Evolutionary conservation across 108 stramenopile species (phyloP).

Genomic region (Cyclotella cryptica): DNA sequence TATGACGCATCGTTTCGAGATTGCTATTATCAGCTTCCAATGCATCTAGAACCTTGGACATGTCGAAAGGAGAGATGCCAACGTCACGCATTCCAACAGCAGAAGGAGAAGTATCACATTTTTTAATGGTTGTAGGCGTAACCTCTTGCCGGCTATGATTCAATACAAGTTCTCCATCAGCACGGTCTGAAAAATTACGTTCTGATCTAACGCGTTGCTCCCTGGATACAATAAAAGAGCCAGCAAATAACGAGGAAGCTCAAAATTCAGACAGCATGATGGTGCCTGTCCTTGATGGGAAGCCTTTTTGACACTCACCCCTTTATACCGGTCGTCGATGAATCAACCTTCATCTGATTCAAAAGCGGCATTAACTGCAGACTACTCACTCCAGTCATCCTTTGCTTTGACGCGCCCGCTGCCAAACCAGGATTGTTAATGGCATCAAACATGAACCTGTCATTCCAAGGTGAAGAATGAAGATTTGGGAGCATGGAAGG

Average conservation of each 20-base stretch:
- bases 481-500: not conserved
- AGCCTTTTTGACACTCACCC: too few species aligned
- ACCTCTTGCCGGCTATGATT: slow-evolving; percentile 2
- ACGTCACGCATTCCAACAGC: not conserved
- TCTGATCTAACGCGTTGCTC: too few species aligned
- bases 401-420: too few species aligned
- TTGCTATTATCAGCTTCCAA: slow-evolving; percentile 1
- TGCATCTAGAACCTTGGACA: not conserved
- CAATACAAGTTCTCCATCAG: slow-evolving; percentile 8
- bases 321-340: too few species aligned
- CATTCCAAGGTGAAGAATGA: slow-evolving; percentile 14
- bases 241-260: too few species aligned
- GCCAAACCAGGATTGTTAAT: not conserved
- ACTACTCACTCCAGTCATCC: too few species aligned
- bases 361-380: too few species aligned
- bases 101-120: not conserved
- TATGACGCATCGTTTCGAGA: not conserved
- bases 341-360: too few species aligned
- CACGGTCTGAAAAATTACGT: slow-evolving; percentile 5
- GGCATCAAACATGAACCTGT: not conserved
- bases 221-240: too few species aligned
- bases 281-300: too few species aligned
- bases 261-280: too few species aligned
- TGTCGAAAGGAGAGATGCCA: slow-evolving; percentile 8
- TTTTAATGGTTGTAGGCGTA: not conserved